phyloP scores from a whole-genome alignment of 306 rosid genomes.

The Pterocarpus santalinus region DNA sequence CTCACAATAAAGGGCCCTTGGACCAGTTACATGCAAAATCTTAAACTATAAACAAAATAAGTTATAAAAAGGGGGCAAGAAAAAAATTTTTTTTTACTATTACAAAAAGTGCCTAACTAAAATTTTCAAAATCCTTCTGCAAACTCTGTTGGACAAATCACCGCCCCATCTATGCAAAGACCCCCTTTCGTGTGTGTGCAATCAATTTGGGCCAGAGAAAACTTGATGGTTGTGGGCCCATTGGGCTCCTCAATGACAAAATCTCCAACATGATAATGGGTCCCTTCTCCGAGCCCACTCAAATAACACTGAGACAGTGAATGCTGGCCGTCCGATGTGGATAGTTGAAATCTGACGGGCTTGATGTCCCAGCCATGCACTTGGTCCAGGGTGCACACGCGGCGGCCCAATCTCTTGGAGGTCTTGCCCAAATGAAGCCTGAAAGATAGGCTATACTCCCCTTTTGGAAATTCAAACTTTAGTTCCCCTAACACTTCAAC shows the following conservation, averaged over 20 bases:
- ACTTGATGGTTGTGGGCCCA: constrained; percentile 55
- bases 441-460: constrained; percentile 70
- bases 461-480: constrained; percentile 77
- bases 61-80: neutral
- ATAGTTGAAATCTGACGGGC: constrained; percentile 77
- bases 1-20: neutral
- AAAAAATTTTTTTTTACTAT: too few species aligned
- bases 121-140: constrained; percentile 32
- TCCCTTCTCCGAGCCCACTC: constrained; percentile 64
- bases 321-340: constrained; percentile 71
- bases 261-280: constrained; percentile 72
- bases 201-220: constrained; percentile 89
- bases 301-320: constrained; percentile 60
- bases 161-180: constrained; percentile 76
- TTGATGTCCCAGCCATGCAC: constrained; percentile 92
- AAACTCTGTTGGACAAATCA: constrained; percentile 59
- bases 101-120: constrained; percentile 23
- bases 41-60: neutral
- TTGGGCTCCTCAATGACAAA: constrained; percentile 51
- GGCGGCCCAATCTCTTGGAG: constrained; percentile 62
- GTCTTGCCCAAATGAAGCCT: constrained; percentile 78
- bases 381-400: constrained; percentile 66
- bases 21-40: neutral
- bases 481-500: constrained; percentile 80
- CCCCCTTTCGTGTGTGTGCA: constrained; percentile 96